Conservation (phyloP, 169 alveolate genomes). For the Neospora caninum region DNA sequence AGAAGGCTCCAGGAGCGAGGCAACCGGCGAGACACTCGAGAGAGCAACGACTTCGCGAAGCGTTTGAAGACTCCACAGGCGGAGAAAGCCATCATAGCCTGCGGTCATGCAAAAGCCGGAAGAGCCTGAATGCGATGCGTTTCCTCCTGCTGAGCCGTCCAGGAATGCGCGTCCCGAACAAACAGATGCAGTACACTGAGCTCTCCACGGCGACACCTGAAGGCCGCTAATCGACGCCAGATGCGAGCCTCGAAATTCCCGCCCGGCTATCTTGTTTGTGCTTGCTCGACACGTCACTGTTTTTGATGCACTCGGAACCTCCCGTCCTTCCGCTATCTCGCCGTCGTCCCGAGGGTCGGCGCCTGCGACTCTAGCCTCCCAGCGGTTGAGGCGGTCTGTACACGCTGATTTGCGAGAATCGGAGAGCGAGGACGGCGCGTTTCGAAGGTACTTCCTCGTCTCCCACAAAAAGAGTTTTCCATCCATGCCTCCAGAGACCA, state of each 20-base stretch:
- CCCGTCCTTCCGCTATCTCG: background rate
- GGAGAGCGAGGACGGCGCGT: background rate
- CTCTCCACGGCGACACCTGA: constrained; percentile 24
- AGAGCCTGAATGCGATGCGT: too few species aligned
- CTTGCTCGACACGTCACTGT: constrained; percentile 16
- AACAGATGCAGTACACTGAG: background rate
- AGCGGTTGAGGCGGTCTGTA: too few species aligned
- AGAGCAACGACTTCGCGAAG: background rate
- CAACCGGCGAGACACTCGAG: background rate
- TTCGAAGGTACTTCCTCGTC: background rate
- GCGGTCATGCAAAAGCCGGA: background rate
- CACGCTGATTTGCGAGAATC: background rate
- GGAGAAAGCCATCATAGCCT: constrained; percentile 60
- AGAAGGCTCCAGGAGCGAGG: constrained; percentile 3
- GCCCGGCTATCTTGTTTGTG: background rate
- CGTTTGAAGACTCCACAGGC: constrained; percentile 40
- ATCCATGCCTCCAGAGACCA: constrained; percentile 68
- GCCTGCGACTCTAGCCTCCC: background rate
- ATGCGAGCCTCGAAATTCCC: constrained; percentile 31
- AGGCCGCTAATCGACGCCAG: constrained; percentile 35
- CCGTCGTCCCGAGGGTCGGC: constrained; percentile 25
- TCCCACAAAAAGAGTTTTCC: constrained; percentile 65
- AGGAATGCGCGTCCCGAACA: background rate
- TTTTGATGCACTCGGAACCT: background rate
- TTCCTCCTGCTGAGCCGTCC: background rate